These are phyloP conservation scores for Elongisporangium senticosum DNA, from an alignment of 352 stramenopile species.

Conservation along the genomic window DNA sequence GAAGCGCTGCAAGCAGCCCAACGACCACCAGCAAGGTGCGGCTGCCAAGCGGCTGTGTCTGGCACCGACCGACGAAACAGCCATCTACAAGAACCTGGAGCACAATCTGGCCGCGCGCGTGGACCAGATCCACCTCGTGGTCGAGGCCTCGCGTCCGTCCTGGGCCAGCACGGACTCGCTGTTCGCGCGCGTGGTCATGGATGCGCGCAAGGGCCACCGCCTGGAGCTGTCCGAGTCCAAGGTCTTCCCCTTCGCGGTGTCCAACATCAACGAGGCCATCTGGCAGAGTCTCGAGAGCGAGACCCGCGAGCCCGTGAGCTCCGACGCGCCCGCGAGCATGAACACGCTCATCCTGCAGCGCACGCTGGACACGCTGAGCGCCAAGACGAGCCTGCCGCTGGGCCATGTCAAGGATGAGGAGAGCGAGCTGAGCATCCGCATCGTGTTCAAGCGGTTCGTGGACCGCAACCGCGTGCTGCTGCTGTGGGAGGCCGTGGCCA, in stretches of 20 bases:
- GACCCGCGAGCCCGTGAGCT: not conserved
- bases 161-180: constrained; percentile 36
- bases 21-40: constrained; percentile 8
- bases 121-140: constrained; percentile 31
- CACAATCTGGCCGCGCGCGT: constrained; percentile 24
- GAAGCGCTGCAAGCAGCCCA: constrained; percentile 35
- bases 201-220: constrained; percentile 32
- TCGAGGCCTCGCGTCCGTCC: constrained; percentile 31
- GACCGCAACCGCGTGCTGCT: constrained; percentile 36
- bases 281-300: constrained; percentile 34
- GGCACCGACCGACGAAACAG: constrained; percentile 29
- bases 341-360: constrained; percentile 8
- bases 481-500: constrained; percentile 43
- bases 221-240: constrained; percentile 49
- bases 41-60: constrained; percentile 18
- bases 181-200: constrained; percentile 45
- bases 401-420: constrained; percentile 28
- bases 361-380: constrained; percentile 24
- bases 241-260: constrained; percentile 43
- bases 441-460: constrained; percentile 34
- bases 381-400: constrained; percentile 32
- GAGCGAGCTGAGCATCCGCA: constrained; percentile 26
- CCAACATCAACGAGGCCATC: constrained; percentile 20
- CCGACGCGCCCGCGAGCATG: constrained; percentile 17
- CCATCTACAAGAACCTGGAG: constrained; percentile 28